phyloP scores from a whole-genome alignment of 805 yeast genomes.

The Yarrowia sp. region DNA sequence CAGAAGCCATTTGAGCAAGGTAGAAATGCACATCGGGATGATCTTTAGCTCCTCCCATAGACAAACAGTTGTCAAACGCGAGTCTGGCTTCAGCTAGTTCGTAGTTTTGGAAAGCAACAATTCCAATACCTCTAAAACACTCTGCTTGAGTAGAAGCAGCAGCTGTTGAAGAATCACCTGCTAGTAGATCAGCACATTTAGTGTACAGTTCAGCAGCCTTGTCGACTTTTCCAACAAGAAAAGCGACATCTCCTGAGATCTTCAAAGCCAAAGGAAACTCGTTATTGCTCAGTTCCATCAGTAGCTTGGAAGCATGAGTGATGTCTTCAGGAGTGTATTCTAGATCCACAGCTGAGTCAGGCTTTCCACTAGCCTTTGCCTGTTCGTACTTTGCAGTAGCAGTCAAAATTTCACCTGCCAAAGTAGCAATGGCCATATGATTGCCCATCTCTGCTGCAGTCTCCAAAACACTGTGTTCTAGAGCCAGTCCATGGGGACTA shows the following conservation, averaged over 20 bases:
- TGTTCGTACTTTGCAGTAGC: conserved; percentile 4
- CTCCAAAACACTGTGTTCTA: conserved; percentile 75
- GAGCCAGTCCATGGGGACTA: conserved; percentile 53
- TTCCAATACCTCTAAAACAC: conserved; percentile 61
- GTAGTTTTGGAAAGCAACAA: conserved; percentile 55
- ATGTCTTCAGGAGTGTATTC: conserved; percentile 53
- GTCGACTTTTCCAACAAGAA: conserved; percentile 46
- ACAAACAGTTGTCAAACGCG: conserved; percentile 61
- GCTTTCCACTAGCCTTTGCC: conserved; percentile 11
- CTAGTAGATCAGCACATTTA: conserved; percentile 34
- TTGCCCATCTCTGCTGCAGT: conserved; percentile 81
- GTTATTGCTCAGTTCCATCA: conserved; percentile 54
- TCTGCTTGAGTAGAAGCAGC: conserved; percentile 62
- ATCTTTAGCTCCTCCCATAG: conserved; percentile 54
- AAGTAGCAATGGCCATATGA: conserved; percentile 71
- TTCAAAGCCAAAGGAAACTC: conserved; percentile 76
- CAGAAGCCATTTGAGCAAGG: conserved; percentile 66
- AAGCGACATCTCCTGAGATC: conserved; percentile 73
- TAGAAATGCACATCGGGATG: conserved; percentile 66
- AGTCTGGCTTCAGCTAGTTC: conserved; percentile 52
- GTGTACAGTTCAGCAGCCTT: conserved; percentile 62
- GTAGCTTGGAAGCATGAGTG: conserved; percentile 58
- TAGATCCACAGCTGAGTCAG: conserved; percentile 50
- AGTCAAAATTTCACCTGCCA: conserved; percentile 49
- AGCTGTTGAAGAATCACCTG: neutral